Percentiles rank a stretch among this genome's conserved stretches.
Evolutionary conservation across 78 protist genomes (phyloP).

Genomic region (Dictyostelium firmibasis): DNA sequence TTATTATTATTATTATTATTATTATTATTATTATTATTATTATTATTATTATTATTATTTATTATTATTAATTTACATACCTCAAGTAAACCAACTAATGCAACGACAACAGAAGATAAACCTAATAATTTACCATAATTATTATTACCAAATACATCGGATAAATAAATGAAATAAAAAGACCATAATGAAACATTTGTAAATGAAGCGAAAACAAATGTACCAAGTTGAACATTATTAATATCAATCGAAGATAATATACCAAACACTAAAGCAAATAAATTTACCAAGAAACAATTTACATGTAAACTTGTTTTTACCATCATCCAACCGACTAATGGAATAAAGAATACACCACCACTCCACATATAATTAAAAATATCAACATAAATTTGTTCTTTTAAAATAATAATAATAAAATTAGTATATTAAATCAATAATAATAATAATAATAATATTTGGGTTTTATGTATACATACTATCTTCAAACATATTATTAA

Average conservation of each 20-base stretch:
- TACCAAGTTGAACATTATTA: constrained; percentile 1
- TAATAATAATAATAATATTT: background rate
- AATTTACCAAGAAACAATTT: constrained; percentile 25
- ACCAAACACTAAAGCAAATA: constrained; percentile 38
- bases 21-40: too few relatives aligned
- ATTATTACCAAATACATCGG: constrained; percentile 51
- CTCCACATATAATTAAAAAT: constrained; percentile 56
- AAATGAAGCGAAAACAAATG: constrained; percentile 34
- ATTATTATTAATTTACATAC: constrained; percentile 55
- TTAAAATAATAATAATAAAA: background rate
- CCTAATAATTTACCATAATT: constrained; percentile 79
- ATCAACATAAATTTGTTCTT: constrained; percentile 28
- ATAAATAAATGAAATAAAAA: constrained; percentile 50
- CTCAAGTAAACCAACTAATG: constrained; percentile 57
- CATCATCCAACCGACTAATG: constrained; percentile 41
- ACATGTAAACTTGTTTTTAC: constrained; percentile 2
- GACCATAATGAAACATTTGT: constrained; percentile 69
- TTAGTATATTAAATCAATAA: background rate
- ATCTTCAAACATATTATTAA: constrained; percentile 8
- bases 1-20: too few relatives aligned
- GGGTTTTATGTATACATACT: background rate
- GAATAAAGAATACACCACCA: constrained; percentile 52
- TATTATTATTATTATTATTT: too few relatives aligned
- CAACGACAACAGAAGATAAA: constrained; percentile 31
- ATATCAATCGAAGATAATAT: constrained; percentile 16